Base-by-base conservation (phyloP, 2,329 filamentous ascomycete genomes). In the Cercospora citrullina region DNA sequence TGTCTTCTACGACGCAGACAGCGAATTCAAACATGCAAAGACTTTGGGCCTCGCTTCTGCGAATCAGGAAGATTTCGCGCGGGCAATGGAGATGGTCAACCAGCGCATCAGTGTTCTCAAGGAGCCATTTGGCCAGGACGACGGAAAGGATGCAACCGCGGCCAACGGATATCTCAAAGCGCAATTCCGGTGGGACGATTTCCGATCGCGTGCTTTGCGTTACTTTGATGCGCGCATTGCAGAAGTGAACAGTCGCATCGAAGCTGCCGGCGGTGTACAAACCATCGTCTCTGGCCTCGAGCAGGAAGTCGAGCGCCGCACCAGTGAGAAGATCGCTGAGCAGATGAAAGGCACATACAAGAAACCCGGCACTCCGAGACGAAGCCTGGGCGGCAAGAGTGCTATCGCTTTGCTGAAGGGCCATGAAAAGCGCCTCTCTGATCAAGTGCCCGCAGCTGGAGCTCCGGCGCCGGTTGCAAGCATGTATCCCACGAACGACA, bases 161-260 rank as follows among this genome's bases (percentile, higher is more conserved):
- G 81, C 85, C 51, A 74, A 85, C 28, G 80, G 81, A 3, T 75
- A 72, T 1, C 70, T 89, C 5, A 79, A 81, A 39, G 73, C 76
- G 1, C 69, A 73, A 1, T 89, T 84, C 72, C 79, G 81, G 3
- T 89, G 86, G 86, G 72, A 79, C 0, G 72, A 76, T 2, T 85
- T 87, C 63, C 74, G 85, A 5, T 70, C 82, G 0, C 75, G 80
- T 8, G 74, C 71, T 4, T 23, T 76, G 14, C 48, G 63, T 16
- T 78, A 76, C 64, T 73, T 68, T 61, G 67, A 71, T 2, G 30
- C 61, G 10, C 75, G 76, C 39, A 66, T 69, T 59, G 33, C 55
- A 9, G 84, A 87, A 67, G 80, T 89, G 51, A 75, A 80, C 21
- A 62, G 72, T 2, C 75, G 79, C 1, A 78, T 88, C 18, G 72